Conservation (phyloP, 306 rosid species). For the Cicer arietinum region DNA sequence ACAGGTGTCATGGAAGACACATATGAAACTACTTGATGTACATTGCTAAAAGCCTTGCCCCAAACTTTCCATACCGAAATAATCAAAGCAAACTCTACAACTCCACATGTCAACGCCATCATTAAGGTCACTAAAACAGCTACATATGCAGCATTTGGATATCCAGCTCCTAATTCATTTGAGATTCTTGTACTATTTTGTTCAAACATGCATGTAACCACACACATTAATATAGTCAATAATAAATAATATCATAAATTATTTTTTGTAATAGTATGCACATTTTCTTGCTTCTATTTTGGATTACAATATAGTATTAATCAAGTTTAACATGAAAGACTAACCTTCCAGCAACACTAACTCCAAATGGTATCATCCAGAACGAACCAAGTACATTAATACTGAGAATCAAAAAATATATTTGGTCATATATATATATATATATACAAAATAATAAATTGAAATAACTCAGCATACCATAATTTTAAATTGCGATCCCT, state of each 20-base stretch:
- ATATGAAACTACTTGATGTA: slow-evolving; percentile 61
- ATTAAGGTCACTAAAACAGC: slow-evolving; percentile 58
- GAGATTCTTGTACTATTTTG: slow-evolving; percentile 71
- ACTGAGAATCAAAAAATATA: slow-evolving; percentile 46
- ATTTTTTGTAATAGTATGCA: too few species aligned
- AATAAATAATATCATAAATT: neutral
- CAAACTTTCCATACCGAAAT: slow-evolving; percentile 63
- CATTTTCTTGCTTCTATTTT: too few species aligned
- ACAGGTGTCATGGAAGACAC: slow-evolving; percentile 62
- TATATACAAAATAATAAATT: neutral
- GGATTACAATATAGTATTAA: too few species aligned
- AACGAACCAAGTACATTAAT: slow-evolving; percentile 57
- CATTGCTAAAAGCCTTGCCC: slow-evolving; percentile 72
- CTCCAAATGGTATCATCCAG: slow-evolving; percentile 79
- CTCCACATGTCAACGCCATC: slow-evolving; percentile 51
- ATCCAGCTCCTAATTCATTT: slow-evolving; percentile 78
- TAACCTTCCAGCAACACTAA: slow-evolving; percentile 76
- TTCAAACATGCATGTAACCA: slow-evolving; percentile 8
- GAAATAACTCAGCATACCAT: neutral
- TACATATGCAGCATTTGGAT: slow-evolving; percentile 62
- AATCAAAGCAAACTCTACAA: slow-evolving; percentile 50
- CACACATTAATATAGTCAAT: neutral
- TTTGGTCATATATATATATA: neutral
- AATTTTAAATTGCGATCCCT: too few species aligned
- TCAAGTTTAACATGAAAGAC: slow-evolving; percentile 23